A percentile compares a stretch with the other conserved stretches of the same genome.
These are phyloP conservation scores for Cordyceps fumosorosea DNA, from an alignment of 2,329 filamentous ascomycete genomes.

Conservation along the genomic window DNA sequence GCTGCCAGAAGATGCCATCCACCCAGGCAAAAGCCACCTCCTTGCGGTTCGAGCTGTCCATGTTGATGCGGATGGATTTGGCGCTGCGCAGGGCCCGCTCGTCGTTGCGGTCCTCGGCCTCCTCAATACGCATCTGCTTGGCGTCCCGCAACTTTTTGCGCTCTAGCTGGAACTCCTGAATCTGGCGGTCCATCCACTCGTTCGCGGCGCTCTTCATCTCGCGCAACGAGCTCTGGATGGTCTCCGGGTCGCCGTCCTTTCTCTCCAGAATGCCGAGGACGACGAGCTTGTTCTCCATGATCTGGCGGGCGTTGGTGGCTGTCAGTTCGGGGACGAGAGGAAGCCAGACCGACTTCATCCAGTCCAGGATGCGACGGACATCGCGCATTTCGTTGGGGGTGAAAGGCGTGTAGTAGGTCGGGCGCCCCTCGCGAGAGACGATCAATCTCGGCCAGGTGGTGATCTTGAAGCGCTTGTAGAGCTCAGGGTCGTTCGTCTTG, in stretches of 20 bases:
- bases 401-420: constrained; percentile 82
- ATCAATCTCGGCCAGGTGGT: constrained; percentile 93
- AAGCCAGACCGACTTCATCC: constrained; percentile 96
- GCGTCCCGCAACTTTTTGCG: constrained; percentile 87
- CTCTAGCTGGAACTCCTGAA: constrained; percentile 84
- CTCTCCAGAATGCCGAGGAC: constrained; percentile 84
- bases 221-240: constrained; percentile 69
- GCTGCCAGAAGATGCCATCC: constrained; percentile 93
- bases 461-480: constrained; percentile 85
- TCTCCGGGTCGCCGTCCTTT: constrained; percentile 57
- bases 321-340: constrained; percentile 93
- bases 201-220: constrained; percentile 94
- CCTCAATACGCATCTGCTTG: constrained; percentile 92
- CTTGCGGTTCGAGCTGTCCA: constrained; percentile 79
- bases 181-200: constrained; percentile 98
- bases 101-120: constrained; percentile 89
- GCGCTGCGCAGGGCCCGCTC: constrained; percentile 78
- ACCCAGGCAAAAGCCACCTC: constrained; percentile 96
- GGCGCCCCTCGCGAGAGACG: constrained; percentile 80
- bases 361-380: constrained; percentile 66
- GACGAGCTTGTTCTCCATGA: constrained; percentile 94
- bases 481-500: constrained; percentile 72
- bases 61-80: constrained; percentile 86
- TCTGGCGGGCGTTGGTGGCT: constrained; percentile 82
- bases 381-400: constrained; percentile 91